Evolutionary conservation across 768 basidiomycete genomes (phyloP).

Genomic region (Tephrocybe sp.): DNA sequence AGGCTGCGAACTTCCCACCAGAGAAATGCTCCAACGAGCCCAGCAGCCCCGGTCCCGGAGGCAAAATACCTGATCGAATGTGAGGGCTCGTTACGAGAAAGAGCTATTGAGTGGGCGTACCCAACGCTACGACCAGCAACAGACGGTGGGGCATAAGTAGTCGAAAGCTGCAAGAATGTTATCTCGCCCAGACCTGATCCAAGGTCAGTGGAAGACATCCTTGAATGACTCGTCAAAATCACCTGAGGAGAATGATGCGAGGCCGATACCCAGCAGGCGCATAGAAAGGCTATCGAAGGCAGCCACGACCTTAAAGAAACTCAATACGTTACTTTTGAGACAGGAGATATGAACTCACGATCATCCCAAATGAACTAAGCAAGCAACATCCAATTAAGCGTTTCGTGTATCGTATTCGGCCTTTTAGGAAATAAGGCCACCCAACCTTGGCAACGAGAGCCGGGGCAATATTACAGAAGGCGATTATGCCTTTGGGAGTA

Average conservation of each 20-base stretch:
- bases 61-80: constrained; percentile 74
- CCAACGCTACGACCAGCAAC: constrained; percentile 80
- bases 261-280: constrained; percentile 72
- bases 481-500: constrained; percentile 93
- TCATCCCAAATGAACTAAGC: constrained; percentile 81
- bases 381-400: constrained; percentile 75
- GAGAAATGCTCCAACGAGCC: constrained; percentile 85
- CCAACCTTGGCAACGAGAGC: constrained; percentile 83
- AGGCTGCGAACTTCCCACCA: constrained; percentile 93
- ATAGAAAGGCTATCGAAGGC: constrained; percentile 62
- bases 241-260: constrained; percentile 88
- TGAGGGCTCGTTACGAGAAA: neutral
- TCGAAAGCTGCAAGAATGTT: constrained; percentile 93
- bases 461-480: constrained; percentile 94
- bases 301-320: constrained; percentile 65
- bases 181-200: constrained; percentile 83
- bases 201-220: neutral
- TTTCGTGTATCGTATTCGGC: constrained; percentile 76
- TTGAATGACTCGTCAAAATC: neutral
- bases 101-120: constrained; percentile 33
- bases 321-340: neutral
- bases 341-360: constrained; percentile 49
- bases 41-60: constrained; percentile 92
- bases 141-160: constrained; percentile 68
- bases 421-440: constrained; percentile 90